Conservation (phyloP, 2,329 filamentous ascomycete species). For the Hortaea sp. region DNA sequence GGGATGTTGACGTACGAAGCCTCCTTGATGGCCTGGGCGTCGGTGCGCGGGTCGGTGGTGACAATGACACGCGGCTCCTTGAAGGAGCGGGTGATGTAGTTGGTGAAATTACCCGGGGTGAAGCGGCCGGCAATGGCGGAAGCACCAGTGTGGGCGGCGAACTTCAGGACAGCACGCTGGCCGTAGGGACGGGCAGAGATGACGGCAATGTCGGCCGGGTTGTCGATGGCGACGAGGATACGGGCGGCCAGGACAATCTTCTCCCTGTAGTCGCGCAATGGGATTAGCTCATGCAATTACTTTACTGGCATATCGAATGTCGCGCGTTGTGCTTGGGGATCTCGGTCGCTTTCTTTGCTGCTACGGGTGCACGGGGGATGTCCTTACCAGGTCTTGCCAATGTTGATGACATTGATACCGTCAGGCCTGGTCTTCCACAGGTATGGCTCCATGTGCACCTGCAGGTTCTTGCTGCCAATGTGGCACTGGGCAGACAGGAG, state of each 20-base stretch:
- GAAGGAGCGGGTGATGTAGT: conserved; percentile 99
- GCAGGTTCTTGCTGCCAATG: conserved; percentile 97
- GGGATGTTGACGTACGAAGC: conserved; percentile 99
- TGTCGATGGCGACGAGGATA: conserved; percentile 98
- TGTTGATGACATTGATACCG: conserved; percentile 98
- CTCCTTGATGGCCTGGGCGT: conserved; percentile 99
- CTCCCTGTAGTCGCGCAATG: conserved; percentile 54
- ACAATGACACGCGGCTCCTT: conserved; percentile 99
- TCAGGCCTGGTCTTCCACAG: conserved; percentile 99
- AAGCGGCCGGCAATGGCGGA: conserved; percentile 98
- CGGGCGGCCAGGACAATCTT: conserved; percentile 98
- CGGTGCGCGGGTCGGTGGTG: conserved; percentile 98
- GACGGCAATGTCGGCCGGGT: conserved; percentile 98
- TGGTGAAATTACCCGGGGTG: conserved; percentile 99
- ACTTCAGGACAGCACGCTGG: conserved; percentile 99
- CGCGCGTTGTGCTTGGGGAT: too few species aligned
- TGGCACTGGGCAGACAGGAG: conserved; percentile 94
- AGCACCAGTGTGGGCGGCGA: conserved; percentile 95
- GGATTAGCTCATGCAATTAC: too few species aligned
- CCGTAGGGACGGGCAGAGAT: conserved; percentile 99
- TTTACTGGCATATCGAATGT: too few species aligned
- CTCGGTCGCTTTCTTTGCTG: too few species aligned
- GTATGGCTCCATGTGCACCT: conserved; percentile 99
- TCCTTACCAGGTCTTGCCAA: conserved; percentile 98
- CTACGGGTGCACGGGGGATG: background rate